Conservation (phyloP, 805 yeast genomes). For the Schwanniomyces occidentalis region DNA sequence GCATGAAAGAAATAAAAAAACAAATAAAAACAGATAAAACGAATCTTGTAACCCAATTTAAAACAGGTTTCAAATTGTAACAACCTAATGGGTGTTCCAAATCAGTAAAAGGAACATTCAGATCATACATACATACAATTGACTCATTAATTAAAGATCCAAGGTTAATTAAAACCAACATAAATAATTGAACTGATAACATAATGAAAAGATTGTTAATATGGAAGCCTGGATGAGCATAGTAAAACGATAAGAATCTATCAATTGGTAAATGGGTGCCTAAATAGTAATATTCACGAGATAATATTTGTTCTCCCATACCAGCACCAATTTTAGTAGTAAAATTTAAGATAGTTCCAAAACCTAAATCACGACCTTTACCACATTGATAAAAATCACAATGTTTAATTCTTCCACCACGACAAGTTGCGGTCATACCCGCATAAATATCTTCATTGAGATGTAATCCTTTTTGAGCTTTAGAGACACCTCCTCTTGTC, state of each 20-base stretch:
- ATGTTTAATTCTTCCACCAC: constrained; percentile 94
- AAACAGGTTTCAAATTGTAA: constrained; percentile 79
- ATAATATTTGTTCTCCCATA: constrained; percentile 94
- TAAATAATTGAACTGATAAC: constrained; percentile 82
- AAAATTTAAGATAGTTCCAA: constrained; percentile 87
- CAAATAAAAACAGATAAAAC: constrained; percentile 89
- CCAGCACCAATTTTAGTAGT: constrained; percentile 97
- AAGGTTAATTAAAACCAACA: constrained; percentile 74
- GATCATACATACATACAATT: constrained; percentile 64
- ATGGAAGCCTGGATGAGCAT: constrained; percentile 97
- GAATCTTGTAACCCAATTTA: constrained; percentile 87
- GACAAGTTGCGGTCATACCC: constrained; percentile 83
- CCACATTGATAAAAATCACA: constrained; percentile 97
- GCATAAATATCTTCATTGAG: constrained; percentile 95
- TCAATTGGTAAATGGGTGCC: constrained; percentile 91
- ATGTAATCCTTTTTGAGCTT: constrained; percentile 92
- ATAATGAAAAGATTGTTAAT: constrained; percentile 86
- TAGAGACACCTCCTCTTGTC: constrained; percentile 93
- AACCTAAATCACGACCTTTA: constrained; percentile 93
- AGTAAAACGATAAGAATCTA: constrained; percentile 86
- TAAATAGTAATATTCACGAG: constrained; percentile 86
- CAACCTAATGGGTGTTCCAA: constrained; percentile 79
- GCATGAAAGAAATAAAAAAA: constrained; percentile 88
- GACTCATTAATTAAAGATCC: constrained; percentile 79
- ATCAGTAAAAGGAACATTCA: constrained; percentile 70